Evolutionary conservation across 345 rosid species (phyloP), one percentile per base, ranked within the genome.

Genomic region (Pistacia atlantica): DNA sequence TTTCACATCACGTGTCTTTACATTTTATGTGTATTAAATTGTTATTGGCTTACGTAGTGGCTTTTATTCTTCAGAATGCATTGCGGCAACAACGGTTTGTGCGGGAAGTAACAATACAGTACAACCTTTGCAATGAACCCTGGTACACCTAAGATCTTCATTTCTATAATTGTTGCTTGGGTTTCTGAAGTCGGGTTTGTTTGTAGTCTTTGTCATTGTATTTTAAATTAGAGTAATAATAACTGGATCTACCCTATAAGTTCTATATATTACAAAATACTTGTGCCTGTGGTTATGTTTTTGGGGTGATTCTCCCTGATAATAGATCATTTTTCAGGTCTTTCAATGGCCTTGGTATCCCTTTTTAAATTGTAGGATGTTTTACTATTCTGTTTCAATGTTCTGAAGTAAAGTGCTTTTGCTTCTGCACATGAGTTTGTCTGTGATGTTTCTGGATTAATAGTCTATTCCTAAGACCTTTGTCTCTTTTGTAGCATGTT

Each of bases 121-220:
- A 94, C 91, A 97, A 94, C 80, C 97, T 97, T 76, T 97, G 99
- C 89, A 94, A 97, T 87, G 99, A 97, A 83, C 99, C 99, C 37
- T 97, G 98, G 99, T 97, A 92, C 55, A 78, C 75, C 68, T 71
- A 51, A 73, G 14, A 18, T 60, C 22, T 37, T 77, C 38, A 18
- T 68, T 71, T 67, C 71, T 38, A 63, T 57, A 11, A 46, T 75
- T 63, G 48, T 59, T 59, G 52, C 58, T 20, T 37, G 75, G 59
- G 22, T 33, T 65, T 38, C 54, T 60, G 64, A 13, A 37, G 52
- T 49, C 25, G 58, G 59, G 25, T 20, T 60, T 78, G 35, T 57
- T 37, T 9, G 20, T 38, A 14, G 57, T 16, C 16, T 54, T 54
- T 54, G 18, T 54, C 72, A 14, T 69, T 14, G 13, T 28, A 25